These are phyloP conservation scores for Tetrapisispora iriomotensis DNA, from an alignment of 805 yeast genomes.

Conservation along the genomic window DNA sequence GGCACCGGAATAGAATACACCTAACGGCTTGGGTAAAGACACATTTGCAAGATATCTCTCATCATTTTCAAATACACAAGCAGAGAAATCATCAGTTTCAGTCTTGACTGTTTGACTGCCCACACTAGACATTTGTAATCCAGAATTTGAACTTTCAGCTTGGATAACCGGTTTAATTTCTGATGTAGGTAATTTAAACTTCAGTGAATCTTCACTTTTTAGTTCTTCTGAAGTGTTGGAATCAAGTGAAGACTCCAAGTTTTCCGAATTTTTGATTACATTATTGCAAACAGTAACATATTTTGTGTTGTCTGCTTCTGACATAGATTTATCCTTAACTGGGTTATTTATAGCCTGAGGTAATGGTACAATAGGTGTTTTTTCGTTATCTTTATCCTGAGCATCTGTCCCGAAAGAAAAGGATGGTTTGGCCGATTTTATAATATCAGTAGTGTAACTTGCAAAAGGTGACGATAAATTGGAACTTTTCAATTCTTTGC, in stretches of 20 bases:
- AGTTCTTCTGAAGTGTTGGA: too few species aligned
- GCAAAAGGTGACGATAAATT: constrained; percentile 20
- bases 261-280: too few species aligned
- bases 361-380: background rate
- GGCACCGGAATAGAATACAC: constrained; percentile 18
- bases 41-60: constrained; percentile 18
- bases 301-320: background rate
- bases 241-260: too few species aligned
- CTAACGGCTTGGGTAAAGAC: constrained; percentile 12
- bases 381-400: background rate
- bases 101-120: constrained; percentile 16
- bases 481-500: background rate
- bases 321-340: too few species aligned
- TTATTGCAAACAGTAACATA: too few species aligned
- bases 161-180: too few species aligned
- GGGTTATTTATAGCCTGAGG: too few species aligned
- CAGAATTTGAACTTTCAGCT: constrained; percentile 3
- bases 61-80: constrained; percentile 23
- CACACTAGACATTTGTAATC: background rate
- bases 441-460: constrained; percentile 15
- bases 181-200: too few species aligned
- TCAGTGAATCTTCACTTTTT: too few species aligned
- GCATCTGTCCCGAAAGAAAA: background rate
- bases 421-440: constrained; percentile 8
- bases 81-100: constrained; percentile 8